Conservation (phyloP, 371 early-diverging fungal genomes). For the Capillidium rhysosporum region DNA sequence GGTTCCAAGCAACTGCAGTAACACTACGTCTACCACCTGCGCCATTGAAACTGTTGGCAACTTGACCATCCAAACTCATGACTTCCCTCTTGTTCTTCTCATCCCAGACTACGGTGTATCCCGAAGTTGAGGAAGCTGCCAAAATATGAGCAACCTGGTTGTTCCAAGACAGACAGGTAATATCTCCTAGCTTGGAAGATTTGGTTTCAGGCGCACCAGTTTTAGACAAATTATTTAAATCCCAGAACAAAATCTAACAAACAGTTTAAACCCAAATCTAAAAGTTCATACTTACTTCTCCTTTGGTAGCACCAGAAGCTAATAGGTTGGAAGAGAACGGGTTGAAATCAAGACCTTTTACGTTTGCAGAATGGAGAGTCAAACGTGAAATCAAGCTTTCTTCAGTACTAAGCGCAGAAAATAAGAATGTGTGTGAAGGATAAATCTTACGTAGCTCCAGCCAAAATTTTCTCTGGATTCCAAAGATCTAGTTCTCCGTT, state of each 20-base stretch:
- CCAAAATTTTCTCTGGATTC: constrained; percentile 60
- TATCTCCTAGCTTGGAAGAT: constrained; percentile 64
- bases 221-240: constrained; percentile 59
- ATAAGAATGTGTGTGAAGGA: constrained; percentile 2
- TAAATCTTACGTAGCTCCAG: constrained; percentile 11
- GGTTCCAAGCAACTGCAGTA: constrained; percentile 85
- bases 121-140: constrained; percentile 75
- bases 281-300: constrained; percentile 38
- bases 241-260: constrained; percentile 87
- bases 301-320: constrained; percentile 78
- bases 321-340: constrained; percentile 65
- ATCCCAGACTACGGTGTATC: constrained; percentile 91
- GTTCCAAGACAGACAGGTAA: constrained; percentile 86
- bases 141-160: constrained; percentile 82
- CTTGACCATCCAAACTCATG: constrained; percentile 44
- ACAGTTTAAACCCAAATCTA: neutral
- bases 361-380: constrained; percentile 70
- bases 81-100: constrained; percentile 72
- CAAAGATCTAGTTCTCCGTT: constrained; percentile 79
- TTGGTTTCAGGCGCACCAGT: constrained; percentile 76
- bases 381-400: constrained; percentile 40
- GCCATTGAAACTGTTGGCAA: constrained; percentile 16
- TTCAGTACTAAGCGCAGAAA: constrained; percentile 14
- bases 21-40: constrained; percentile 29
- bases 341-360: constrained; percentile 86